Evolutionary conservation across 2,329 filamentous ascomycete species (phyloP), one percentile per base, ranked within the genome.

Genomic region (Penicillium sp.): DNA sequence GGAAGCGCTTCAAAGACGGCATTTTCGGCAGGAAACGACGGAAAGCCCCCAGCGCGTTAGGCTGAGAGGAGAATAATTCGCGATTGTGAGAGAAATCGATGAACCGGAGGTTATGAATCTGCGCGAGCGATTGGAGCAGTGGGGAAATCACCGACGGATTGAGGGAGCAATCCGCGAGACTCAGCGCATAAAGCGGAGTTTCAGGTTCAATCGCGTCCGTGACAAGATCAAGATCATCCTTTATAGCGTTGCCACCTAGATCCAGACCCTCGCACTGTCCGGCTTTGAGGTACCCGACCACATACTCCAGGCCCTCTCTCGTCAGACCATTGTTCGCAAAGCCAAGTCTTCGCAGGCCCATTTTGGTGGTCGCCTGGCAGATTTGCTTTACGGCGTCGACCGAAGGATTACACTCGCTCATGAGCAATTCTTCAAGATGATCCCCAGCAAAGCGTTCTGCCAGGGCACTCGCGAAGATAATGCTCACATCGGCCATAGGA

Each of bases 31-130:
- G 80, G 71, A 93, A 94, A 77, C 90, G 90, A 66, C 94, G 83
- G 55, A 97, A 80, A 4, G 91, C 77, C 5, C 84, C 83, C 35
- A 94, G 81, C 2, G 90, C 89, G 68, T 86, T 91, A n/a, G 89
- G 87, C 42, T 88, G 81, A 4, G 81, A 81, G 52, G 86, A 83
- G 70, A 96, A 96, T 17, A 99, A 81, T 21, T 86, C 86, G 33
- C 83, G 89, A 66, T 97, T 97, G 68, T 96, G 91, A 6, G 91
- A 96, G 36, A 99, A 80, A 72, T 97, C 94, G 58, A 99, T 86
- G 70, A 97, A 97, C 21, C 90, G 87, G 70, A 97, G 89, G 62
- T 88, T 85, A 2, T 82, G 81, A 55, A 97, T 78, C 63, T 82
- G 85, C 27, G 83, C 81, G 53, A 97, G 77, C 7, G 85, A 85